These are phyloP conservation scores for Lasiodiplodia citricola DNA, from an alignment of 2,329 filamentous ascomycete species.

Conservation along the genomic window DNA sequence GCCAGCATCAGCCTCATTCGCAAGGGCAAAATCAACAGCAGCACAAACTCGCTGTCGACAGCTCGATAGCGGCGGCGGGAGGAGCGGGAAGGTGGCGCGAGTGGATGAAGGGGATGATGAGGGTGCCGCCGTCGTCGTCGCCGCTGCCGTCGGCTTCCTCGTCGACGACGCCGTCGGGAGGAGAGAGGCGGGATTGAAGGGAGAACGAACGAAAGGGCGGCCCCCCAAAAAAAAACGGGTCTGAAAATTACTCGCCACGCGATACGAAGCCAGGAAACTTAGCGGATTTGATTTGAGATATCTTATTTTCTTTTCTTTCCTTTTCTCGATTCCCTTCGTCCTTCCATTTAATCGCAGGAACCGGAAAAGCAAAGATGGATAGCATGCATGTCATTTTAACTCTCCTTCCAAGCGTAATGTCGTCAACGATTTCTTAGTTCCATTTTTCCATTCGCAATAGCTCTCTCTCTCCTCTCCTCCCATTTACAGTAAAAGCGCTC, in stretches of 20 bases:
- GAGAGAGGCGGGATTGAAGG: not conserved
- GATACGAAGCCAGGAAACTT: no score
- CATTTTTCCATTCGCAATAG: no score
- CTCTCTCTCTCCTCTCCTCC: not conserved
- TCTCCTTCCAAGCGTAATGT: no score
- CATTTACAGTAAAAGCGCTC: not conserved
- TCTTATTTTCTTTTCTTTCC: no score
- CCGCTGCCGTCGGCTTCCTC: not conserved
- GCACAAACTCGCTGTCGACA: no score
- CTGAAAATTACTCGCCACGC: no score
- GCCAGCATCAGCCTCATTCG: conserved; percentile 19
- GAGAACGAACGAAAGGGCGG: not conserved
- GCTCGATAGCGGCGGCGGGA: conserved; percentile 6
- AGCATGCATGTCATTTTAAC: no score
- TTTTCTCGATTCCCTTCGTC: no score
- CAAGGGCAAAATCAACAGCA: not conserved
- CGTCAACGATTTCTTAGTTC: no score
- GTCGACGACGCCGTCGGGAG: not conserved
- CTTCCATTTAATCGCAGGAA: no score
- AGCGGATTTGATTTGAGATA: no score
- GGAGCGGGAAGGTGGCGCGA: conserved; percentile 40
- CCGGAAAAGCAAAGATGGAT: no score
- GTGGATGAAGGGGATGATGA: conserved; percentile 45
- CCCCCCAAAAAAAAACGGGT: not conserved
- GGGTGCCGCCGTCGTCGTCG: conserved; percentile 33